phyloP scores from a whole-genome alignment of 2,329 filamentous ascomycete species.

The Paecilomyces fulvus region DNA sequence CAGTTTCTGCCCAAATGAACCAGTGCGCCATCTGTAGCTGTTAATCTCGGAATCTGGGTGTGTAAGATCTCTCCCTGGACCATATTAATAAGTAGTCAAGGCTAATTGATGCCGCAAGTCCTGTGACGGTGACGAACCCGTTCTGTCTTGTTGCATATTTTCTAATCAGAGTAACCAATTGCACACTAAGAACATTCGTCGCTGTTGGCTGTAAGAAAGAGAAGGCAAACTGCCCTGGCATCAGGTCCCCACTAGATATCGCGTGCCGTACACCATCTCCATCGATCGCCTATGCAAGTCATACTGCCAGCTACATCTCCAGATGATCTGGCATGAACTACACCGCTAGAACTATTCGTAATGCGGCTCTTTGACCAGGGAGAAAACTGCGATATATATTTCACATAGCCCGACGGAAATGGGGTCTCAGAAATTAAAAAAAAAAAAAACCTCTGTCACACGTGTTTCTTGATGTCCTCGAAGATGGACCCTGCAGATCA shows the following conservation, averaged over 20 bases:
- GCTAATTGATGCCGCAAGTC: background rate
- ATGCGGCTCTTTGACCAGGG: background rate
- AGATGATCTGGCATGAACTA: background rate
- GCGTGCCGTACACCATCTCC: background rate
- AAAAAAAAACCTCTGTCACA: background rate
- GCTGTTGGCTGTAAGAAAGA: background rate
- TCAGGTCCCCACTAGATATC: background rate
- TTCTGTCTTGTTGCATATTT: background rate
- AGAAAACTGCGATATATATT: background rate
- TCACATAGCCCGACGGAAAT: background rate
- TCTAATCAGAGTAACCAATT: background rate
- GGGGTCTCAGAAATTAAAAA: too few relatives aligned
- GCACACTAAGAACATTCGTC: background rate
- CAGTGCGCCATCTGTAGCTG: background rate
- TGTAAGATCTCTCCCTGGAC: background rate
- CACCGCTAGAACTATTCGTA: background rate
- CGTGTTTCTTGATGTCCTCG: background rate
- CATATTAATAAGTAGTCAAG: background rate
- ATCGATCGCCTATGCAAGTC: background rate
- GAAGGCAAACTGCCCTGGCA: background rate
- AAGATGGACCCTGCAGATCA: background rate
- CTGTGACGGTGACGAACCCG: background rate
- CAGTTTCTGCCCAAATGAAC: background rate
- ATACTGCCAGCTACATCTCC: background rate
- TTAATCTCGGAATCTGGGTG: background rate